These are phyloP conservation scores for Hypericum androsaemum DNA, from an alignment of 345 rosid genomes.

Conservation along the genomic window DNA sequence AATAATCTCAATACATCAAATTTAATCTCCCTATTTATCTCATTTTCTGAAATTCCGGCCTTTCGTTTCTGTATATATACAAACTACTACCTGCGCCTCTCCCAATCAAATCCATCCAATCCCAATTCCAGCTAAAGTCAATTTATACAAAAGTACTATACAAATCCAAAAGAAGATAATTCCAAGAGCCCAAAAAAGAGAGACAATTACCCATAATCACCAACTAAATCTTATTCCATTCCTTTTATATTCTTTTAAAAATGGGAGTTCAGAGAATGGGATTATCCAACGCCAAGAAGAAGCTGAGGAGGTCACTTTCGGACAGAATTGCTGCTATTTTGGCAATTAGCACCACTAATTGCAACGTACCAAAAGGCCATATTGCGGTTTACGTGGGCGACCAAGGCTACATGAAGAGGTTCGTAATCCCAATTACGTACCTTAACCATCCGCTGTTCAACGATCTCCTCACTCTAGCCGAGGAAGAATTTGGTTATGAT, in stretches of 20 bases:
- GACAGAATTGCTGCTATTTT: background rate
- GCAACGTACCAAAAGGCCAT: conserved; percentile 1
- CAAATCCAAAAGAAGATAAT: too few relatives aligned
- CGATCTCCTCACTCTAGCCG: background rate
- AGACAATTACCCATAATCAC: too few relatives aligned
- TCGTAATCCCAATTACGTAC: conserved; percentile 1
- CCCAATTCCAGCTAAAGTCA: too few relatives aligned
- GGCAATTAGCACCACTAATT: background rate
- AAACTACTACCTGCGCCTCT: background rate
- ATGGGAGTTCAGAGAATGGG: too few relatives aligned
- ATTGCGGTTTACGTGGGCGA: conserved; percentile 1
- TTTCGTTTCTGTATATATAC: background rate
- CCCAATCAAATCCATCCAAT: too few relatives aligned
- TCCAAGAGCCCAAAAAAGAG: too few relatives aligned
- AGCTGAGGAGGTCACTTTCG: background rate
- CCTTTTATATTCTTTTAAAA: too few relatives aligned
- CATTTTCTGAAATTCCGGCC: background rate
- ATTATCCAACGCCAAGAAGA: background rate
- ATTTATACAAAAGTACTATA: too few relatives aligned
- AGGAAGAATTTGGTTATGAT: conserved; percentile 2
- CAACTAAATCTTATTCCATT: too few relatives aligned
- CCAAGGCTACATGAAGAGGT: conserved; percentile 4
- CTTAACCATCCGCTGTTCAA: conserved; percentile 3
- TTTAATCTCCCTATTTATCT: background rate
- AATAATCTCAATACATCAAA: too few relatives aligned